Evolutionary conservation across 139 green algal species (phyloP).

Genomic region (Tetradesmus obliquus): DNA sequence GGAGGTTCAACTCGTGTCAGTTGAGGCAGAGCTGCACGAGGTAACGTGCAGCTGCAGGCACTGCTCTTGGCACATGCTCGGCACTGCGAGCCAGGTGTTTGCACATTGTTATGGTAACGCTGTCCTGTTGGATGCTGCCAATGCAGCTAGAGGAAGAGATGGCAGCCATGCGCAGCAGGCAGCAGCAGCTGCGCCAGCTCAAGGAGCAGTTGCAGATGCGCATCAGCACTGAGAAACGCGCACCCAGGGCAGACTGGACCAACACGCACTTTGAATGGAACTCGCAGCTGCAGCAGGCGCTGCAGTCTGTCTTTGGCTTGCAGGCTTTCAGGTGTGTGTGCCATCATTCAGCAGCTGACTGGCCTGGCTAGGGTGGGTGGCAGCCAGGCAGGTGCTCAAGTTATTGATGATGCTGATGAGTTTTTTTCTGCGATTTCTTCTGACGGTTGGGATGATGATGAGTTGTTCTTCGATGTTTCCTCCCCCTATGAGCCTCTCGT

Average conservation of each 20-base stretch:
- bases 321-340: constrained; percentile 54
- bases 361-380: background rate
- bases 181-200: constrained; percentile 48
- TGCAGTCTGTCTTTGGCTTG: constrained; percentile 63
- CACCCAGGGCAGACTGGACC: constrained; percentile 64
- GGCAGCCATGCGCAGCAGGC: constrained; percentile 43
- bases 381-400: background rate
- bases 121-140: background rate
- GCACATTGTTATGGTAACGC: background rate
- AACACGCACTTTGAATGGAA: constrained; percentile 61
- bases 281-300: constrained; percentile 39
- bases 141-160: constrained; percentile 17
- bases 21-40: constrained; percentile 24
- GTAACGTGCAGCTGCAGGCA: background rate
- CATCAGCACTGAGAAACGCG: constrained; percentile 53
- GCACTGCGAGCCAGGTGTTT: background rate
- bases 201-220: constrained; percentile 54
- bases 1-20: background rate
- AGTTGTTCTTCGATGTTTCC: too few relatives aligned
- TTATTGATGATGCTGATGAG: too few relatives aligned
- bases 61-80: background rate
- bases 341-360: background rate
- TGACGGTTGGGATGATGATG: too few relatives aligned
- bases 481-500: too few relatives aligned
- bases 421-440: too few relatives aligned